phyloP scores from a whole-genome alignment of 257 asterid species.

The Solanum pinnatisectum region DNA sequence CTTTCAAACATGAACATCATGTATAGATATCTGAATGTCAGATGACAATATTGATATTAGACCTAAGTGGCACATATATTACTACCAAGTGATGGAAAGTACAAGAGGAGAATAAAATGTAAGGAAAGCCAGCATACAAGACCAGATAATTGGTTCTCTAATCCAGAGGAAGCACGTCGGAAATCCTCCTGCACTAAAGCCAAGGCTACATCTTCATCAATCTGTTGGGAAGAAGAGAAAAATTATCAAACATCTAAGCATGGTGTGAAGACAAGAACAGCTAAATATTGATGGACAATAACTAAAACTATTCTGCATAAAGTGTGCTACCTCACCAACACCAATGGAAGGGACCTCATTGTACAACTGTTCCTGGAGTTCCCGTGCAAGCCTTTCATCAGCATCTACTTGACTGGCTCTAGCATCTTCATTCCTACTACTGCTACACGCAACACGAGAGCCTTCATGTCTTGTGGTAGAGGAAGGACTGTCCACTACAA shows the following conservation, averaged over 20 bases:
- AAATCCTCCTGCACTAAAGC: conserved; percentile 43
- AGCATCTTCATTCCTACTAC: conserved; percentile 21
- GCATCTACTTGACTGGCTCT: conserved; percentile 79
- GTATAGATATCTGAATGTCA: background rate
- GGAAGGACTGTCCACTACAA: conserved; percentile 48
- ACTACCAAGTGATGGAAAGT: background rate
- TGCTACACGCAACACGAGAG: conserved; percentile 3
- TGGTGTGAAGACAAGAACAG: background rate
- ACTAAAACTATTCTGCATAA: background rate
- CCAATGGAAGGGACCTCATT: conserved; percentile 51
- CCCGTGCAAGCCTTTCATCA: conserved; percentile 82
- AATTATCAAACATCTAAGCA: background rate
- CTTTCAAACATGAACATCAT: background rate
- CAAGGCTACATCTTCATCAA: conserved; percentile 42
- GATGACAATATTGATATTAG: background rate
- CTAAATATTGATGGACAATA: background rate
- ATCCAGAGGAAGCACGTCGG: conserved; percentile 21
- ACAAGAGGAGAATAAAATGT: background rate
- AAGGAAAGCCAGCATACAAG: conserved; percentile 34
- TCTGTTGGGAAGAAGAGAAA: conserved; percentile 26
- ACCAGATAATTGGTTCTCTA: conserved; percentile 18
- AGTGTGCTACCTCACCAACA: conserved; percentile 39
- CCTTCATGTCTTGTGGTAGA: conserved; percentile 30
- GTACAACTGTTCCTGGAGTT: conserved; percentile 86
- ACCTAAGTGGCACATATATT: background rate